Conservation (phyloP, 2,329 filamentous ascomycete species). For the Curvularia eragrostidis region DNA sequence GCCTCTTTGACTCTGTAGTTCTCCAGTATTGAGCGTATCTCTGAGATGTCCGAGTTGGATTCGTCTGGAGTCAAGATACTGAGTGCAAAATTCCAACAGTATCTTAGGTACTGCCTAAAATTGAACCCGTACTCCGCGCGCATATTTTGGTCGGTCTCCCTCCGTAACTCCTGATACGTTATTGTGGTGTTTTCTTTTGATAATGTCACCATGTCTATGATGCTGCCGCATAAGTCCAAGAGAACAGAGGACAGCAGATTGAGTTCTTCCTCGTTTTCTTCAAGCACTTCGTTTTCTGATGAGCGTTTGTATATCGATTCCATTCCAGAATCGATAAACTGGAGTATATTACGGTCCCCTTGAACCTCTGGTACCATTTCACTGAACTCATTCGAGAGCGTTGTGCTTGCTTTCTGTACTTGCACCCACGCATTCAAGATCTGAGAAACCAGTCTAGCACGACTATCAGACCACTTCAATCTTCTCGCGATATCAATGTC, state of each 20-base stretch:
- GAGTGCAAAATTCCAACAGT: slow-evolving; percentile 35
- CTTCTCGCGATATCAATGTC: slow-evolving; percentile 34
- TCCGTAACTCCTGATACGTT: slow-evolving; percentile 29
- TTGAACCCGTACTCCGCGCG: slow-evolving; percentile 23
- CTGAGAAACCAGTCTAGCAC: slow-evolving; percentile 21
- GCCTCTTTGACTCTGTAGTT: slow-evolving; percentile 31
- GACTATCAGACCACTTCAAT: slow-evolving; percentile 16
- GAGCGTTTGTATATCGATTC: slow-evolving; percentile 25
- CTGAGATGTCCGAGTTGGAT: slow-evolving; percentile 22
- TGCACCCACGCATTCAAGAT: slow-evolving; percentile 28
- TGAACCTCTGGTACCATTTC: slow-evolving; percentile 26
- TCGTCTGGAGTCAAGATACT: slow-evolving; percentile 19
- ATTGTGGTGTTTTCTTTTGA: slow-evolving; percentile 20
- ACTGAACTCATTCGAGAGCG: slow-evolving; percentile 24
- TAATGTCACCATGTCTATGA: slow-evolving; percentile 33
- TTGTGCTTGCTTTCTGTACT: slow-evolving; percentile 23
- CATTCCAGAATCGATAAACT: slow-evolving; percentile 24
- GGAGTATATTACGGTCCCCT: slow-evolving; percentile 21
- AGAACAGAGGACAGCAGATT: slow-evolving; percentile 36
- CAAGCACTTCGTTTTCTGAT: slow-evolving; percentile 15
- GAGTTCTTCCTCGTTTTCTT: slow-evolving; percentile 22
- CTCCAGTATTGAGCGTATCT: slow-evolving; percentile 29
- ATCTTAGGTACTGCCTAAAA: slow-evolving; percentile 25
- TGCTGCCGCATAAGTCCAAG: slow-evolving; percentile 27
- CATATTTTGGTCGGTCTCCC: slow-evolving; percentile 35